Evolutionary conservation across 1,284 basidiomycete genomes (phyloP).

Genomic region (Trametes pubescens): DNA sequence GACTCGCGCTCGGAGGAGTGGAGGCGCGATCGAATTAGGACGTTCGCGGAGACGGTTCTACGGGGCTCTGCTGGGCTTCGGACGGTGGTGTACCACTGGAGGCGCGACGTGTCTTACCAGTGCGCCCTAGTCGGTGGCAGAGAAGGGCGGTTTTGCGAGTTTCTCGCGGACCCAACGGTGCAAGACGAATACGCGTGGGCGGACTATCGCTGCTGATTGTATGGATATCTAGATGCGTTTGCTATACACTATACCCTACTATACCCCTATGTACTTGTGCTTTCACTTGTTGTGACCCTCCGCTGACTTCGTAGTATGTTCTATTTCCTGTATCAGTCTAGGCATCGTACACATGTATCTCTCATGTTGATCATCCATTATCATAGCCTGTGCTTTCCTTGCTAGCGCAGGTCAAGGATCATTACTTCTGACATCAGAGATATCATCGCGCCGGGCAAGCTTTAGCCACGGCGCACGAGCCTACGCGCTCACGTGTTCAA

Average conservation of each 20-base stretch:
- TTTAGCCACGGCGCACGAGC: not conserved
- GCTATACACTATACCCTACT: not conserved
- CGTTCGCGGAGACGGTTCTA: conserved; percentile 5
- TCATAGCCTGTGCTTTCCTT: not conserved
- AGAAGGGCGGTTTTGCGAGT: not conserved
- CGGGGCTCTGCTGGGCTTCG: not conserved
- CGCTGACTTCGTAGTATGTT: too few species aligned
- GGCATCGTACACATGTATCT: too few species aligned
- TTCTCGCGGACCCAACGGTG: not conserved
- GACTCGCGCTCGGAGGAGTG: conserved; percentile 9
- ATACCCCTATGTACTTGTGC: not conserved
- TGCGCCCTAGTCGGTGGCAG: not conserved
- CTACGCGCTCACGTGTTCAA: conserved; percentile 12
- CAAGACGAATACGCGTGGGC: conserved; percentile 7
- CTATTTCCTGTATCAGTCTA: too few species aligned
- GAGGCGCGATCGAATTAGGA: not conserved
- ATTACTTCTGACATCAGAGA: not conserved
- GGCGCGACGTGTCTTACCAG: not conserved
- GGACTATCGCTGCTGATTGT: not conserved
- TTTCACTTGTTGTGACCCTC: not conserved
- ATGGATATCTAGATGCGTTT: too few species aligned
- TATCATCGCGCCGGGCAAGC: not conserved
- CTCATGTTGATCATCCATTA: too few species aligned
- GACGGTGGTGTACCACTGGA: conserved; percentile 12
- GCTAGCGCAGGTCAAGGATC: not conserved